Evolutionary conservation across 2,329 filamentous ascomycete species (phyloP), one percentile per base, ranked within the genome.

Genomic region (Cordyceps fumosorosea): DNA sequence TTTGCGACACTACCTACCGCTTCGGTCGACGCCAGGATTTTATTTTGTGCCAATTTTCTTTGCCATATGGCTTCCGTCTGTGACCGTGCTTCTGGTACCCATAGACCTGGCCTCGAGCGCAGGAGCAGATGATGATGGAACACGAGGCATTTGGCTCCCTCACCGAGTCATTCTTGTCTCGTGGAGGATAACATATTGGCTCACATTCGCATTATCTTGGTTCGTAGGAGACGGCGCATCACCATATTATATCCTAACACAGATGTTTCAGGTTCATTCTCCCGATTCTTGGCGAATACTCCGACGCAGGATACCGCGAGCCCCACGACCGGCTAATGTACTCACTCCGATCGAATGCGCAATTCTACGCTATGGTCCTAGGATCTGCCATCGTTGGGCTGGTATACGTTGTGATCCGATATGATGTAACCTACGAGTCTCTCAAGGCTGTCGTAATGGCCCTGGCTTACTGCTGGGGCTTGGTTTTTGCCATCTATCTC

Each of bases 161-260:
- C 81, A 89, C 66, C 80, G 87, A 56, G 83, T 93, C 32, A 80
- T 97, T 55, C 80, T 96, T 70, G 91, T 97, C 26, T 89, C 89
- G 63, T 99, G 95, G 95, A 85, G 93, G 71, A 93, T 99, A 66
- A 89, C 89, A 22, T 99, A 99, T 77, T 99, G 95, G 95, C 81
- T 99, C 61, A 98, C 93, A 0, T 99, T 99, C 76, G 86, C 88
- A 56, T 78, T 99, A 70, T 98, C 93, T 62, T 99, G 95, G 95
- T 93, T 79, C 56, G 81, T 68, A 50, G 55, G 42, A 8, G 47
- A 29, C 54, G 37, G 20, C 7, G 51, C 45, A 2, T 52, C 16
- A n/a, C 29, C 14, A 42, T 24, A 51, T 22, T 5, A 6, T 34
- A 55, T 7, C 48, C 42, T 71, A 60, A 72, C 45, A 16, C 10